Conservation (phyloP, 2,329 filamentous ascomycete species). For the Rugonectria rugulosa region DNA sequence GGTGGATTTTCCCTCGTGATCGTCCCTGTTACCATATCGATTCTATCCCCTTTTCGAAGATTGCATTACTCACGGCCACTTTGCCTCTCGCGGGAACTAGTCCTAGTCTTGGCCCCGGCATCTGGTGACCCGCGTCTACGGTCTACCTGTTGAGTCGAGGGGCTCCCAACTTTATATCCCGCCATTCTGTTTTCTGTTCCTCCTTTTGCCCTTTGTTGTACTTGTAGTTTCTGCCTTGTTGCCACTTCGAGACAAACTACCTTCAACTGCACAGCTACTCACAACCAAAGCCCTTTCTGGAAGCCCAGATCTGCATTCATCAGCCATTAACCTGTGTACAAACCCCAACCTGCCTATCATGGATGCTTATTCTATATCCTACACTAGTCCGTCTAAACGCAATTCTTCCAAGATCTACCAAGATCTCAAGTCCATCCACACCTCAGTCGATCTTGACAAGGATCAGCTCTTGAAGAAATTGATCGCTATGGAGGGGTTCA, state of each 20-base stretch:
- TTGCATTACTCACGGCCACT: constrained; percentile 13
- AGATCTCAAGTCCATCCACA: constrained; percentile 54
- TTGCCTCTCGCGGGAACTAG: constrained; percentile 24
- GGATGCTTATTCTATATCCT: constrained; percentile 62
- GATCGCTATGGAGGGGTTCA: constrained; percentile 42
- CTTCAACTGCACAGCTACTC: constrained; percentile 1
- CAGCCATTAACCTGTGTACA: constrained; percentile 1
- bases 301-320: constrained; percentile 28
- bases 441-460: constrained; percentile 43
- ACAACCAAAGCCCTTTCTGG: constrained; percentile 23
- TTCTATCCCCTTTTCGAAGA: constrained; percentile 19
- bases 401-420: constrained; percentile 58
- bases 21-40: constrained; percentile 10
- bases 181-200: no score
- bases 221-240: no score
- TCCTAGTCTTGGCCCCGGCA: constrained; percentile 16
- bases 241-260: constrained; percentile 12
- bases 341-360: constrained; percentile 40
- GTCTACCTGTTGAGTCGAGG: no score
- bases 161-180: constrained; percentile 33
- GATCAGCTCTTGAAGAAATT: constrained; percentile 41
- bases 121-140: constrained; percentile 33
- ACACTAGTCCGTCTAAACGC: constrained; percentile 52
- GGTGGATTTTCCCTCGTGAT: constrained; percentile 13
- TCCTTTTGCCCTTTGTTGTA: constrained; percentile 12